phyloP scores from a whole-genome alignment of 1,139 yeast genomes.

The Kodamaea derodonti region DNA sequence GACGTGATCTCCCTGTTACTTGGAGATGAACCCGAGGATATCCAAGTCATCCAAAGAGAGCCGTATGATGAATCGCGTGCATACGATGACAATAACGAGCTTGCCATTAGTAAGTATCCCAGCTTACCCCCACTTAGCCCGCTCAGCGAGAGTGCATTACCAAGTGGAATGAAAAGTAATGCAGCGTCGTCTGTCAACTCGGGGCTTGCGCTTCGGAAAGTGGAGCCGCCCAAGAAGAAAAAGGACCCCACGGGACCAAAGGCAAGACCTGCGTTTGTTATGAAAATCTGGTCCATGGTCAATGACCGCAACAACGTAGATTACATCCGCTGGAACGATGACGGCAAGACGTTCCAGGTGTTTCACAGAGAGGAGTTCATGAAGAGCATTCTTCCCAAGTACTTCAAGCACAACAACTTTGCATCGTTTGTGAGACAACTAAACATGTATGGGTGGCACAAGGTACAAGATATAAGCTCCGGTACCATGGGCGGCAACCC shows the following conservation, averaged over 20 bases:
- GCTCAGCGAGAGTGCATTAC: constrained; percentile 34
- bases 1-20: constrained; percentile 2
- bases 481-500: constrained; percentile 64
- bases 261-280: constrained; percentile 79
- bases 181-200: no score
- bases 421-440: constrained; percentile 83
- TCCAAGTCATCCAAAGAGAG: constrained; percentile 34
- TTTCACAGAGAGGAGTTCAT: constrained; percentile 83
- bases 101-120: no score
- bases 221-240: constrained; percentile 17
- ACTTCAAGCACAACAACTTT: constrained; percentile 84
- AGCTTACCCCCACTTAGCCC: constrained; percentile 34
- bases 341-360: constrained; percentile 83
- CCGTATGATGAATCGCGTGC: constrained; percentile 4
- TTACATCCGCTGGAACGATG: constrained; percentile 78
- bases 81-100: background rate
- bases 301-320: constrained; percentile 69
- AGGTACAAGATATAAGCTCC: constrained; percentile 73
- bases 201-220: constrained; percentile 1
- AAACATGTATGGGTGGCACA: constrained; percentile 98
- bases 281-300: constrained; percentile 93
- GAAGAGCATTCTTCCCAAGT: constrained; percentile 77
- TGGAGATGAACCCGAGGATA: constrained; percentile 24
- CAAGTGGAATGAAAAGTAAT: constrained; percentile 19
- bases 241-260: constrained; percentile 37